Percentiles rank a stretch among this genome's conserved stretches.
phyloP scores from a whole-genome alignment of 371 early-diverging fungal species.

The Mucor saturninus region DNA sequence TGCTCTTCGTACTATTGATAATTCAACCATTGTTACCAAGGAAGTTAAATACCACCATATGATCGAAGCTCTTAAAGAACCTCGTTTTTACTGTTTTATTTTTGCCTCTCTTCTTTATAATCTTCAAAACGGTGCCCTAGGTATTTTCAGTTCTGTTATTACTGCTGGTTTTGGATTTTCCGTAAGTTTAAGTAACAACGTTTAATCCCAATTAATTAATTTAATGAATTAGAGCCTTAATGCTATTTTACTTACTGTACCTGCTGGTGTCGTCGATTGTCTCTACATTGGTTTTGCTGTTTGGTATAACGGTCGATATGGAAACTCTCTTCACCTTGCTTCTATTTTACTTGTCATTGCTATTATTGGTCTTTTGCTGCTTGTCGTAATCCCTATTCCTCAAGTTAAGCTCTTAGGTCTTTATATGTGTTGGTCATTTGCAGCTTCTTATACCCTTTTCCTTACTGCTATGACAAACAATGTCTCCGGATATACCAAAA shows the following conservation, averaged over 20 bases:
- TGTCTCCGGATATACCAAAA: slow-evolving; percentile 48
- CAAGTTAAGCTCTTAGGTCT: slow-evolving; percentile 42
- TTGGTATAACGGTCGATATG: slow-evolving; percentile 40
- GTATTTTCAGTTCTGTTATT: slow-evolving; percentile 41
- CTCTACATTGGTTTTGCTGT: slow-evolving; percentile 38
- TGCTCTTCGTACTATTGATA: slow-evolving; percentile 33
- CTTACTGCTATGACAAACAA: slow-evolving; percentile 29
- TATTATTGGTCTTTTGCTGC: slow-evolving; percentile 43
- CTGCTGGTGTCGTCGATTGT: slow-evolving; percentile 39
- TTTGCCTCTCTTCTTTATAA: slow-evolving; percentile 40
- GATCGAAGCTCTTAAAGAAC: slow-evolving; percentile 26
- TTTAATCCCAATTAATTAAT: background rate
- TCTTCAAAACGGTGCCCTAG: slow-evolving; percentile 47
- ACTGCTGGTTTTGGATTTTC: slow-evolving; percentile 47
- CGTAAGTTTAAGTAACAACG: slow-evolving; percentile 24
- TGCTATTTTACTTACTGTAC: slow-evolving; percentile 46
- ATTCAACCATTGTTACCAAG: slow-evolving; percentile 21
- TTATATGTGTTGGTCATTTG: slow-evolving; percentile 42
- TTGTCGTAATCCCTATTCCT: slow-evolving; percentile 43
- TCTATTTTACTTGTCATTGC: slow-evolving; percentile 28
- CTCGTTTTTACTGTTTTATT: slow-evolving; percentile 32
- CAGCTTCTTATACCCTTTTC: slow-evolving; percentile 20
- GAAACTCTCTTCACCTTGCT: slow-evolving; percentile 41
- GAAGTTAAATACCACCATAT: slow-evolving; percentile 21
- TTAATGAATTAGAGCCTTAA: slow-evolving; percentile 26